A percentile compares a stretch with the other conserved stretches of the same genome.
phyloP scores from a whole-genome alignment of 2,329 filamentous ascomycete genomes.

The Trichophyton schoenleinii region DNA sequence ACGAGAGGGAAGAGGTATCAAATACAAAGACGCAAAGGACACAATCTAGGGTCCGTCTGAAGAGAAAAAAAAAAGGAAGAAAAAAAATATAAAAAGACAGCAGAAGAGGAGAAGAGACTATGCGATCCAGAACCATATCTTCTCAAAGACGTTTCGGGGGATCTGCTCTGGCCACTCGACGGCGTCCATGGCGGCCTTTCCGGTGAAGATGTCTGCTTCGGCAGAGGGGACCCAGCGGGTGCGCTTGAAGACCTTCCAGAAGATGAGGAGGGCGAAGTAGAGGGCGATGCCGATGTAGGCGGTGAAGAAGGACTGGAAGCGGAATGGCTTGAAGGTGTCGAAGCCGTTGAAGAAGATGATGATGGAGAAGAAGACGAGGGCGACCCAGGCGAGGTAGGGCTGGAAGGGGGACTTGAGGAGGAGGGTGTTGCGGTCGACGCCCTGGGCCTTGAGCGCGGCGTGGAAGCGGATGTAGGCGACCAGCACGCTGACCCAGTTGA shows the following conservation, averaged over 20 bases:
- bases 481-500: constrained; percentile 37
- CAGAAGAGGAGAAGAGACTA: constrained; percentile 3
- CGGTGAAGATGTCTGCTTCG: constrained; percentile 18
- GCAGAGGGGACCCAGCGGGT: constrained; percentile 13
- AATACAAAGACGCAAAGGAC: background rate
- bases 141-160: constrained; percentile 15
- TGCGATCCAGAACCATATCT: constrained; percentile 16
- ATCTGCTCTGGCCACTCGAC: constrained; percentile 14
- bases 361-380: constrained; percentile 47
- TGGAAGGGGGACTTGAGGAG: constrained; percentile 35
- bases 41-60: background rate
- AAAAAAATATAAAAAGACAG: background rate
- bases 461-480: constrained; percentile 38
- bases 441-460: constrained; percentile 30
- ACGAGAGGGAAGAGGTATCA: background rate
- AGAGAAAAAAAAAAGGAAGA: background rate
- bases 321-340: constrained; percentile 24
- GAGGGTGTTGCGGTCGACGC: constrained; percentile 25
- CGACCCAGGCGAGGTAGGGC: constrained; percentile 48
- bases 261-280: constrained; percentile 27
- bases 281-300: constrained; percentile 34
- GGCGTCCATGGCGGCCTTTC: constrained; percentile 19
- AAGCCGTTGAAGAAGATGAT: constrained; percentile 57
- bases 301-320: constrained; percentile 34
- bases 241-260: constrained; percentile 19